A percentile compares a stretch with the other conserved stretches of the same genome.
Evolutionary conservation across 2,329 filamentous ascomycete genomes (phyloP).

Genomic region (Hortaea werneckii): DNA sequence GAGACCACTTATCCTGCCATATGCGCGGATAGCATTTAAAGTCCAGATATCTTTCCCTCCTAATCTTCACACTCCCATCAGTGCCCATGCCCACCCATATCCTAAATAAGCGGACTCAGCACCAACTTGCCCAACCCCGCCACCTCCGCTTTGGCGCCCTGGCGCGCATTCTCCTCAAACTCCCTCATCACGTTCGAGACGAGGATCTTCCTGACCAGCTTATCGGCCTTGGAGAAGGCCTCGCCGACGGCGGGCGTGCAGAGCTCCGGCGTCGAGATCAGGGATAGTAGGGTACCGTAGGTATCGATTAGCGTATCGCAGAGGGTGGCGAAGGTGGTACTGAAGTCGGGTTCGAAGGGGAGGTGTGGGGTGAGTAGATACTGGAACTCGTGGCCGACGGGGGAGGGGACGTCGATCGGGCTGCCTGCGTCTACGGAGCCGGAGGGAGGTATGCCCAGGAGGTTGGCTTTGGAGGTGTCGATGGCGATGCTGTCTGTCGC

Average conservation of each 20-base stretch:
- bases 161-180: slow-evolving; percentile 78
- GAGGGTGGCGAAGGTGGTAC: slow-evolving; percentile 88
- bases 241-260: slow-evolving; percentile 61
- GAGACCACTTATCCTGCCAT: not conserved
- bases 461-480: slow-evolving; percentile 9
- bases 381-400: slow-evolving; percentile 66
- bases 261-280: slow-evolving; percentile 65
- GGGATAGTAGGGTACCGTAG: slow-evolving; percentile 66
- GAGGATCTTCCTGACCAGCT: slow-evolving; percentile 76
- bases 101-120: slow-evolving; percentile 68
- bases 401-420: slow-evolving; percentile 15
- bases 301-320: slow-evolving; percentile 93
- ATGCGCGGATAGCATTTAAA: too few relatives aligned
- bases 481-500: slow-evolving; percentile 46
- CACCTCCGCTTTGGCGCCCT: slow-evolving; percentile 68
- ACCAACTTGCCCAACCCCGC: slow-evolving; percentile 81
- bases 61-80: too few relatives aligned
- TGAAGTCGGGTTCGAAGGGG: slow-evolving; percentile 94
- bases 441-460: slow-evolving; percentile 11
- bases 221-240: slow-evolving; percentile 81
- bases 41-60: too few relatives aligned
- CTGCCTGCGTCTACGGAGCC: slow-evolving; percentile 2
- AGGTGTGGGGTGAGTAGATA: slow-evolving; percentile 79
- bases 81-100: too few relatives aligned
- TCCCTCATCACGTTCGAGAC: slow-evolving; percentile 79